These are phyloP conservation scores for Grosmannia penicillata DNA, from an alignment of 2,329 filamentous ascomycete genomes.

Conservation along the genomic window DNA sequence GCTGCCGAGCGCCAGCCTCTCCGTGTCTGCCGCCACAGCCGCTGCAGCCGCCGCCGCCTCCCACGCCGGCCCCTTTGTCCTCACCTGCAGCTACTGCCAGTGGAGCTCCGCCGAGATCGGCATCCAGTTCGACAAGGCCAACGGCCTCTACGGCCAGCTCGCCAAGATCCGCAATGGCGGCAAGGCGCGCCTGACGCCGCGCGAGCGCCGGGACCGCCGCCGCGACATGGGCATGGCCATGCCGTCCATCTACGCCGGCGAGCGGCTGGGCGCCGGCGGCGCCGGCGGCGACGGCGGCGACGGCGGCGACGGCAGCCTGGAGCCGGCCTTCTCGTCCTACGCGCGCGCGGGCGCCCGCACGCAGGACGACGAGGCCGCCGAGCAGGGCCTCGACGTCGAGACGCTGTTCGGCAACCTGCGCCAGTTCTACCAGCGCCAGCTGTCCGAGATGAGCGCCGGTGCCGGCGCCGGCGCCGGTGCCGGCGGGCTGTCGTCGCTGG, in stretches of 20 bases:
- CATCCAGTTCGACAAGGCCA: constrained; percentile 78
- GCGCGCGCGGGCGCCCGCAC: no score
- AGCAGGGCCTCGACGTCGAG: constrained; percentile 42
- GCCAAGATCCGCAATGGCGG: constrained; percentile 53
- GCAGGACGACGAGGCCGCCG: constrained; percentile 6
- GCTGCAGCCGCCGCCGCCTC: constrained; percentile 12
- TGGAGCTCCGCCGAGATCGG: constrained; percentile 87
- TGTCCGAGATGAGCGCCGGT: constrained; percentile 47
- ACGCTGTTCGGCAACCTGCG: constrained; percentile 62
- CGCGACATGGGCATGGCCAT: constrained; percentile 25
- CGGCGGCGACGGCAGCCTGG: not conserved
- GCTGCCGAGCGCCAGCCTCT: constrained; percentile 27
- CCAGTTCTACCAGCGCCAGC: constrained; percentile 68
- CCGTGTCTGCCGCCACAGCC: constrained; percentile 26
- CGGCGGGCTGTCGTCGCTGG: constrained; percentile 28
- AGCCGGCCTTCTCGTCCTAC: no score
- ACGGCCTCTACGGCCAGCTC: constrained; percentile 71
- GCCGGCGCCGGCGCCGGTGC: constrained; percentile 32
- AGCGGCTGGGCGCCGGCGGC: not conserved
- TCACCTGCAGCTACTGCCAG: constrained; percentile 81
- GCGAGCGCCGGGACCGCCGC: constrained; percentile 34
- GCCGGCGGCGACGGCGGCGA: constrained; percentile 15
- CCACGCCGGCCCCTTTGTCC: constrained; percentile 46
- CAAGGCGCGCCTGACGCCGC: constrained; percentile 30
- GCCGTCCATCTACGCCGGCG: not conserved